Conservation (phyloP, 768 basidiomycete genomes). For the Lentinula raphanica region DNA sequence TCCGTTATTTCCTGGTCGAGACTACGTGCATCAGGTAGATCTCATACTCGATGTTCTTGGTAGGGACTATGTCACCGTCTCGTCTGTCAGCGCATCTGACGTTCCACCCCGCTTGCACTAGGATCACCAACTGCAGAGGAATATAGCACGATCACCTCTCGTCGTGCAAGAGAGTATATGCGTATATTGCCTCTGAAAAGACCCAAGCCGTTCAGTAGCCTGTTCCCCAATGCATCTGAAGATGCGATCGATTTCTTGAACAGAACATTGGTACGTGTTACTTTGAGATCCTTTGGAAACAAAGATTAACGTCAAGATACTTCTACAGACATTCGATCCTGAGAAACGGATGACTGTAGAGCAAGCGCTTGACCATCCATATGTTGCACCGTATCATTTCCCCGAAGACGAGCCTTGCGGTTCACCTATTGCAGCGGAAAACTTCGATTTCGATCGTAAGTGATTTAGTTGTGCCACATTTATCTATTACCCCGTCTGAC, state of each 20-base stretch:
- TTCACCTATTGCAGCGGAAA: constrained; percentile 87
- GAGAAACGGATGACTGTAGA: constrained; percentile 95
- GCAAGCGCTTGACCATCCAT: constrained; percentile 88
- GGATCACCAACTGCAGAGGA: constrained; percentile 90
- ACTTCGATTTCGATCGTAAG: constrained; percentile 96
- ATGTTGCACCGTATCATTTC: constrained; percentile 89
- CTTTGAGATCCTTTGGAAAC: neutral
- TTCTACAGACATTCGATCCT: constrained; percentile 83
- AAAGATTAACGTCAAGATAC: neutral
- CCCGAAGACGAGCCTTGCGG: constrained; percentile 96
- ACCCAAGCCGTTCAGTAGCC: constrained; percentile 67
- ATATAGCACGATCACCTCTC: constrained; percentile 93
- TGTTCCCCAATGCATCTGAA: constrained; percentile 90
- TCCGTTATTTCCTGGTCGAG: constrained; percentile 94
- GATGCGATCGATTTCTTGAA: constrained; percentile 67
- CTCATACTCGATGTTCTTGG: constrained; percentile 96
- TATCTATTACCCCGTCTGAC: too few species aligned
- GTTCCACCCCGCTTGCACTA: neutral
- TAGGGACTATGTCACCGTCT: neutral
- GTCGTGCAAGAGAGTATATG: constrained; percentile 90
- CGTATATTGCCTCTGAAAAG: constrained; percentile 92
- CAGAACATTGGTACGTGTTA: constrained; percentile 61
- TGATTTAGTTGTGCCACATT: too few species aligned
- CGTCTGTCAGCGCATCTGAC: neutral
- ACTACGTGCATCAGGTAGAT: constrained; percentile 93